Base-by-base conservation (phyloP, 306 rosid genomes). In the Ceratonia siliqua region DNA sequence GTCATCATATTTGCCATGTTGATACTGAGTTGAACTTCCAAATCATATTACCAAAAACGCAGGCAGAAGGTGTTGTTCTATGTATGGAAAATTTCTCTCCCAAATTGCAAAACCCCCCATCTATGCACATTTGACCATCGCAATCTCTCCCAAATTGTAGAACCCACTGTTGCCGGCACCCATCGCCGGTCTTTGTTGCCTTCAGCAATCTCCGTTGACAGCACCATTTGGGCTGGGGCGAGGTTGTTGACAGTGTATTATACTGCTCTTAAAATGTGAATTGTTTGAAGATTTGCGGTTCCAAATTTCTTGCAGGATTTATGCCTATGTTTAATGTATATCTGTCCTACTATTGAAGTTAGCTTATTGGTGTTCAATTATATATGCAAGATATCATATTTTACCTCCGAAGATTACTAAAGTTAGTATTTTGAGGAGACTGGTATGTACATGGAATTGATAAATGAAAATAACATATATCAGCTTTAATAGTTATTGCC, bases 391-490 rank as follows among this genome's bases (percentile, higher is more conserved):
- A 58, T 28, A 27, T 42, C 1, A 39, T 24, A 22, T 22, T 22
- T 22, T 24, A 17, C 41, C 43, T 6, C 66, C 41, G 28, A 39
- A 53, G 52, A 20, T 36, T 43, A 1, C 22, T 32, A 41, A 54
- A 38, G 8, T 36, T 52, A 25, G 68, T 15, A 42, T 66, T 32
- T 30, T 75, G 70, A 12, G 12, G n/a, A 9, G 20, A 17, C 3
- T 27, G 22, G 61, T 58, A n/a, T 54, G 17, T 62, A 12, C 65
- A 33, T 30, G 62, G 43, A 65, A 55, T 73, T 56, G 30, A 38
- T 67, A 4, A 66, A 68, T 56, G 30, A 38, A 57, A 4, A 66
- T 49, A 18, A 15, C 9, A 0, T 46, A 28, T 42, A 43, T 43
- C 18, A 2, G 27, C 22, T 14, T 13, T 38, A 8, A 5, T 4